Evolutionary conservation across 2,329 filamentous ascomycete species (phyloP).

Genomic region (Rutstroemia sydowiana): DNA sequence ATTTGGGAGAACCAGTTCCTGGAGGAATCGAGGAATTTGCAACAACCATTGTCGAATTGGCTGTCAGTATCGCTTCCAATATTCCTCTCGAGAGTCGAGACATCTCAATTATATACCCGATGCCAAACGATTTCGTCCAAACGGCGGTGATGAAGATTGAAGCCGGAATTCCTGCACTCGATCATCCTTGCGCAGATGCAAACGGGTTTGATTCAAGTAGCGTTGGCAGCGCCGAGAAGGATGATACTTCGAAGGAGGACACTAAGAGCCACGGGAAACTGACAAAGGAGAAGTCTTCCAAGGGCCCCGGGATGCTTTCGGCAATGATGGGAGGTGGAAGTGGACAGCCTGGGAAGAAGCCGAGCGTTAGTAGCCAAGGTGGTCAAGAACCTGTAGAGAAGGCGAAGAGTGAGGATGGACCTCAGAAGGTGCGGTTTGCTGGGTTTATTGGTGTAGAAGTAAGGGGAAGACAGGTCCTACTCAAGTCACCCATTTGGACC

Average conservation of each 20-base stretch:
- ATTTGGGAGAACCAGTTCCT: slow-evolving; percentile 69
- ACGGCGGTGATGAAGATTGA: slow-evolving; percentile 81
- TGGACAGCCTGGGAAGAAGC: slow-evolving; percentile 19
- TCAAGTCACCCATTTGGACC: slow-evolving; percentile 69
- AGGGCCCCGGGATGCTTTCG: slow-evolving; percentile 32
- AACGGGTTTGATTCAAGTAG: slow-evolving; percentile 26
- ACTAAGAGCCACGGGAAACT: slow-evolving; percentile 25
- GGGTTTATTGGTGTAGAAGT: slow-evolving; percentile 70
- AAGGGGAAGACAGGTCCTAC: slow-evolving; percentile 64
- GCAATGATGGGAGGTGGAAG: slow-evolving; percentile 24
- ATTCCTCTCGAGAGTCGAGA: slow-evolving; percentile 87
- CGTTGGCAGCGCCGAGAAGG: slow-evolving; percentile 27
- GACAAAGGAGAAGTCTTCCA: slow-evolving; percentile 25
- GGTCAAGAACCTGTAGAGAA: slow-evolving; percentile 18
- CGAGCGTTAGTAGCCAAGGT: slow-evolving; percentile 22
- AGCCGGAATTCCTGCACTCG: slow-evolving; percentile 53
- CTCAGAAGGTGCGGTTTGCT: slow-evolving; percentile 60
- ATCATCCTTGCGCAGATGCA: slow-evolving; percentile 30
- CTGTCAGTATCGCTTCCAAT: slow-evolving; percentile 77
- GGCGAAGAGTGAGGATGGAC: slow-evolving; percentile 26
- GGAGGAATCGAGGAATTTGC: slow-evolving; percentile 80
- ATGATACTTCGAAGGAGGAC: slow-evolving; percentile 23
- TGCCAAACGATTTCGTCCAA: slow-evolving; percentile 65
- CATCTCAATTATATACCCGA: slow-evolving; percentile 77
- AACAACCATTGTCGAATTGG: slow-evolving; percentile 87